Conservation (phyloP, 192 early-diverging fungal species). For the Dispira parvispora region DNA sequence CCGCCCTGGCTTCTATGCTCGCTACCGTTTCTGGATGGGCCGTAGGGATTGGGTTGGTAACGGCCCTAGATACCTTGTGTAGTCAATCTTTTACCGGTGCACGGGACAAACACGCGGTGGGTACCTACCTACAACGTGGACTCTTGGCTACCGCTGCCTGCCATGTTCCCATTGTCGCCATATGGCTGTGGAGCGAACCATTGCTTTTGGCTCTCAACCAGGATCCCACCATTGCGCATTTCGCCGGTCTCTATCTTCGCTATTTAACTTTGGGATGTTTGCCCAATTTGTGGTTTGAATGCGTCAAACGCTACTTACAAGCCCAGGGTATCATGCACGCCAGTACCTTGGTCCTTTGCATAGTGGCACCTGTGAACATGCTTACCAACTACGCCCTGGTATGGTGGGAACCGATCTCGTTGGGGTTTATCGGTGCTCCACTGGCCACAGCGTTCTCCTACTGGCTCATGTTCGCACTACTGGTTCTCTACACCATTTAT, state of each 20-base stretch:
- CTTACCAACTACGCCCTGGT: conserved; percentile 65
- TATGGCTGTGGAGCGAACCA: conserved; percentile 54
- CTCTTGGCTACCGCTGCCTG: conserved; percentile 54
- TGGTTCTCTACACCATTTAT: conserved; percentile 32
- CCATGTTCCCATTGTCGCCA: conserved; percentile 46
- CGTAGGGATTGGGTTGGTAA: conserved; percentile 45
- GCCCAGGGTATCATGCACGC: conserved; percentile 86
- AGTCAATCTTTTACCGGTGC: conserved; percentile 54
- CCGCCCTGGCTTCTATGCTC: conserved; percentile 56
- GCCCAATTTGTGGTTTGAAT: conserved; percentile 67
- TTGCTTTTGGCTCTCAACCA: conserved; percentile 60
- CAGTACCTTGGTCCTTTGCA: conserved; percentile 49
- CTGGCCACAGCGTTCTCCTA: conserved; percentile 46
- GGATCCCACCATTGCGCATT: conserved; percentile 42
- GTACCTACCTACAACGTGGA: conserved; percentile 64
- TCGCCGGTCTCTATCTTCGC: conserved; percentile 52
- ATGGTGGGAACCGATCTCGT: conserved; percentile 24
- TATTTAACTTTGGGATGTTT: conserved; percentile 54
- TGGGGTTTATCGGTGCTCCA: conserved; percentile 57
- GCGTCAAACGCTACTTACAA: conserved; percentile 71
- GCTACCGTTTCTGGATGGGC: conserved; percentile 49
- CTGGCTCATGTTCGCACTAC: conserved; percentile 35
- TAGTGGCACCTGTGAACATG: conserved; percentile 55
- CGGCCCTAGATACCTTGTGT: conserved; percentile 62
- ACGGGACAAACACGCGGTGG: conserved; percentile 42